phyloP scores from a whole-genome alignment of 2,329 filamentous ascomycete species.

The Aspergillus sp. region DNA sequence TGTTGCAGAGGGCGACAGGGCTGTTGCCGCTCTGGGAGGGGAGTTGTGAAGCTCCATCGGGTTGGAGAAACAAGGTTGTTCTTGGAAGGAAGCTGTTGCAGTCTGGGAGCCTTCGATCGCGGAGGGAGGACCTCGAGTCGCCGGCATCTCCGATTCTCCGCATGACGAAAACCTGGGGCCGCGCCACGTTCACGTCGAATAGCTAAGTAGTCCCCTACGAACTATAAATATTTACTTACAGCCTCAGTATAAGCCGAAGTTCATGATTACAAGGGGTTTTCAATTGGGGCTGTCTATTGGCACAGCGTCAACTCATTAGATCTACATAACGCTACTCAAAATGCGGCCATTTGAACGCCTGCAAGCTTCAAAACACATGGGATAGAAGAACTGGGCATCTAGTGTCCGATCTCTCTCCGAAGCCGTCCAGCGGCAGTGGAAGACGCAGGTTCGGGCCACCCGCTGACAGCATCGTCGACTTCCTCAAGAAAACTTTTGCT shows the following conservation, averaged over 20 bases:
- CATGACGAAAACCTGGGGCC: constrained; percentile 23
- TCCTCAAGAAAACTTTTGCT: constrained; percentile 85
- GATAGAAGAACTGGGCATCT: constrained; percentile 13
- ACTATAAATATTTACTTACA: too few species aligned
- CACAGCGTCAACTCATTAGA: neutral
- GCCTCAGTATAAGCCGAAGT: too few species aligned
- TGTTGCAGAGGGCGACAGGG: constrained; percentile 13
- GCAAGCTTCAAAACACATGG: neutral
- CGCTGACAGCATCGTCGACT: constrained; percentile 81
- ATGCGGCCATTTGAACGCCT: constrained; percentile 11
- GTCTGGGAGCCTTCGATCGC: neutral
- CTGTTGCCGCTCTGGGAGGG: constrained; percentile 20
- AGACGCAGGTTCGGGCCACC: constrained; percentile 73
- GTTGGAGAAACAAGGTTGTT: neutral
- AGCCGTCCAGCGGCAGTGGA: constrained; percentile 63
- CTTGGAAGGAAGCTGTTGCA: neutral
- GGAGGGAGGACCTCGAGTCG: neutral
- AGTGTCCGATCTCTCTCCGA: constrained; percentile 60
- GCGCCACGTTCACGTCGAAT: neutral
- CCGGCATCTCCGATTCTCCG: constrained; percentile 20
- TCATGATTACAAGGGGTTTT: neutral
- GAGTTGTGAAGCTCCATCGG: constrained; percentile 28
- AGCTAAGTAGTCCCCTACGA: too few species aligned
- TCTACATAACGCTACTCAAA: constrained; percentile 8
- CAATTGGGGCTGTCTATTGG: neutral